Conservation (phyloP, 768 basidiomycete genomes). For the Rhizopogon sp. region DNA sequence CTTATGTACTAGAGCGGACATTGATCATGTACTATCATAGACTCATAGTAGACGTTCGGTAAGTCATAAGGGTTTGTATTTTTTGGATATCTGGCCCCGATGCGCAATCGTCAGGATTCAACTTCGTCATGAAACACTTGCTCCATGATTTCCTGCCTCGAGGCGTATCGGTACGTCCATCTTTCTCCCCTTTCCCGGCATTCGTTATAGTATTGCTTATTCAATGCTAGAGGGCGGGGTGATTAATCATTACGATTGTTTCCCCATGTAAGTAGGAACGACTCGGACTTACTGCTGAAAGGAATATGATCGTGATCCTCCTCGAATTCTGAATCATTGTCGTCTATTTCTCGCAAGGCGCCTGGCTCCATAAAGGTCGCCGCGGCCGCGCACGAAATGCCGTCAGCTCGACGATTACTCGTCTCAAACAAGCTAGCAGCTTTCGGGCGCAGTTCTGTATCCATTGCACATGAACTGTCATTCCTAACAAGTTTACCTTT, state of each 20-base stretch:
- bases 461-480: background rate
- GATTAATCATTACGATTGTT: slow-evolving; percentile 1
- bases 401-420: background rate
- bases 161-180: slow-evolving; percentile 29
- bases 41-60: too few relatives aligned
- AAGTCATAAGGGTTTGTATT: too few relatives aligned
- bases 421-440: background rate
- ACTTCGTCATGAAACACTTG: slow-evolving; percentile 6
- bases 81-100: too few relatives aligned
- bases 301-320: slow-evolving; percentile 10
- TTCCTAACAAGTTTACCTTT: slow-evolving; percentile 4
- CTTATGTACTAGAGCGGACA: too few relatives aligned
- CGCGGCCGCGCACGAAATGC: background rate
- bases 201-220: slow-evolving; percentile 14
- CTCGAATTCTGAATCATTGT: slow-evolving; percentile 12
- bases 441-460: slow-evolving; percentile 1
- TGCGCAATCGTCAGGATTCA: background rate
- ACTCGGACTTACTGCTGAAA: slow-evolving; percentile 20
- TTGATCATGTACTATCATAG: too few relatives aligned
- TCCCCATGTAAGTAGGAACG: background rate
- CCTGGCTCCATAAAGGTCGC: background rate
- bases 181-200: slow-evolving; percentile 3
- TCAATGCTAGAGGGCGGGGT: slow-evolving; percentile 11
- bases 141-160: slow-evolving; percentile 22
- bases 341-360: slow-evolving; percentile 5